These are phyloP conservation scores for Conringia planisiliqua DNA, from an alignment of 345 rosid genomes.

Conservation along the genomic window DNA sequence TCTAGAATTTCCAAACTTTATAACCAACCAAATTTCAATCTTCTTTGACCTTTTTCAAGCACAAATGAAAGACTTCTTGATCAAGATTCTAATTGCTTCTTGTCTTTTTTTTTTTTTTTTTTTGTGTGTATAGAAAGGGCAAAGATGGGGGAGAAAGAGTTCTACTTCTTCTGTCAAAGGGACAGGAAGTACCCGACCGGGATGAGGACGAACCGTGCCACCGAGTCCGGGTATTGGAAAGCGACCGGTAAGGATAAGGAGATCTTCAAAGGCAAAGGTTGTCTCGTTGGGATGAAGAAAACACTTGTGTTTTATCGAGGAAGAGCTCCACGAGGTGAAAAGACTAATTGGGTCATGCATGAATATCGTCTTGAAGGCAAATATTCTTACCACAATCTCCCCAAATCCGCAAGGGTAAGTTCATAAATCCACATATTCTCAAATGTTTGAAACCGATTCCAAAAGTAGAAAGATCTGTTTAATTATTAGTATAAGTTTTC, in stretches of 20 bases:
- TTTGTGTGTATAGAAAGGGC: conserved; percentile 56
- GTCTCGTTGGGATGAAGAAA: conserved; percentile 97
- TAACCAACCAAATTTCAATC: not conserved
- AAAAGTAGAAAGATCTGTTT: not conserved
- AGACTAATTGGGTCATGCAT: conserved; percentile 97
- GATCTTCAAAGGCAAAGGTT: conserved; percentile 51
- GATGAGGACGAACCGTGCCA: conserved; percentile 93
- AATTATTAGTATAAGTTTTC: conserved; percentile 16
- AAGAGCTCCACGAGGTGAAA: conserved; percentile 95
- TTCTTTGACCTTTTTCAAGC: conserved; percentile 6
- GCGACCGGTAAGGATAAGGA: conserved; percentile 96
- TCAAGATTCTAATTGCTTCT: conserved; percentile 2
- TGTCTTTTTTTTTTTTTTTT: not conserved
- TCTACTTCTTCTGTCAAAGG: conserved; percentile 91
- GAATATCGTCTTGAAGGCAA: conserved; percentile 92
- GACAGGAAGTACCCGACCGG: conserved; percentile 96
- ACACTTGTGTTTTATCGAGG: conserved; percentile 96
- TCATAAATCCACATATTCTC: not conserved
- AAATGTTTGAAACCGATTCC: not conserved
- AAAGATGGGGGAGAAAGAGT: conserved; percentile 94
- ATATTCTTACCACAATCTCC: conserved; percentile 70
- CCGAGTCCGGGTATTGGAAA: conserved; percentile 94
- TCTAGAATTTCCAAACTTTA: not conserved
- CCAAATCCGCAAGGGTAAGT: conserved; percentile 64
- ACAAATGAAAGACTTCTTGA: conserved; percentile 6